Base-by-base conservation (phyloP, 331 rosid species). In the Cucumis variabilis region DNA sequence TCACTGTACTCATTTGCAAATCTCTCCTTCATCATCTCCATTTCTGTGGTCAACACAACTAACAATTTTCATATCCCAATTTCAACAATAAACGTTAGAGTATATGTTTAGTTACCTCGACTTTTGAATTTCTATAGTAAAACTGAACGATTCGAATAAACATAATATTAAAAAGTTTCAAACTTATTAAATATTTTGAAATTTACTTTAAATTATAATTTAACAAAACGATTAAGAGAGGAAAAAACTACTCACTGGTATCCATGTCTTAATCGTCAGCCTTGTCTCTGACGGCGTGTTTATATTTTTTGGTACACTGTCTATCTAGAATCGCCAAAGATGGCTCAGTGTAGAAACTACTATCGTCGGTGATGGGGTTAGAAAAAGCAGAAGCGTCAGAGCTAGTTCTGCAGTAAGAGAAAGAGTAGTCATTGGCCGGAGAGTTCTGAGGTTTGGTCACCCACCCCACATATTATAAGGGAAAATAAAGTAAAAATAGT, bases 11-110 rank as follows among this genome's bases (percentile, higher is more conserved):
- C 90, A 91, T 87, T 90, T 13, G 99, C 88, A 88, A 96, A 94
- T 92, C 94, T 94, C 89, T 95, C 98, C 90, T 91, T 96, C 96
- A 94, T 94, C 91, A 89, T 62, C 86, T 95, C 98, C 81, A 94
- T 86, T 90, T 92, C 99, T 96, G 93, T 89, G 44, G 23, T 7
- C 63, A 55, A 19, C 24, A 21, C 68, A 20, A 20, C 11, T 3
- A 62, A 62, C 9, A 19, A 20, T 9, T 60, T 60, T 1, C 1
- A 60, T 16, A 60, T 19, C 66, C 66, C 15, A 13, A 17, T 55
- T 55, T 16, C 44, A 41, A 41, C 44, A 0, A 41, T 41, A 41
- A 41, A 41, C 44, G 44, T 41, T 41, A 33, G n/a, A n/a, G n/a
- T n/a, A n/a, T n/a, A n/a, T n/a, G n/a, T n/a, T n/a, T n/a, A n/a